phyloP scores from a whole-genome alignment of 805 yeast genomes.

The Candida nonsorbophila region DNA sequence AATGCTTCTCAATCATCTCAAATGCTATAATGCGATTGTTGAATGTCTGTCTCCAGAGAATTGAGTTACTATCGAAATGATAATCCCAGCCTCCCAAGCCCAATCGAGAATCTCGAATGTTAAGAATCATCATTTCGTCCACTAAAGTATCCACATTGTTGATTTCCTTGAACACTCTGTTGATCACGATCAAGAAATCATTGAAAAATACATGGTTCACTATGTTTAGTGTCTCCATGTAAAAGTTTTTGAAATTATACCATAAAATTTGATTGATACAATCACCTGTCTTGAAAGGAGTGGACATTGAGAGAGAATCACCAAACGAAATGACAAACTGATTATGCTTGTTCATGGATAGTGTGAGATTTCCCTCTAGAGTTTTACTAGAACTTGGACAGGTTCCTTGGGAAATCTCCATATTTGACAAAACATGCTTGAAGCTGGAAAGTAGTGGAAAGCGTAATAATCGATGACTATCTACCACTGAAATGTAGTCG shows the following conservation, averaged over 20 bases:
- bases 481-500: slow-evolving; percentile 20
- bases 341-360: slow-evolving; percentile 15
- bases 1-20: slow-evolving; percentile 6
- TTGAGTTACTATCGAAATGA: slow-evolving; percentile 32
- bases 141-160: slow-evolving; percentile 12
- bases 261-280: slow-evolving; percentile 30
- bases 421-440: slow-evolving; percentile 17
- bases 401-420: slow-evolving; percentile 19
- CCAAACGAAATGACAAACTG: slow-evolving; percentile 27
- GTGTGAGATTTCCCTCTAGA: slow-evolving; percentile 16
- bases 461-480: slow-evolving; percentile 13
- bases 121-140: slow-evolving; percentile 33
- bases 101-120: slow-evolving; percentile 23
- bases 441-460: slow-evolving; percentile 27
- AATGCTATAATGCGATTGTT: slow-evolving; percentile 2
- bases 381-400: slow-evolving; percentile 12
- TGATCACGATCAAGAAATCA: slow-evolving; percentile 27
- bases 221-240: slow-evolving; percentile 26
- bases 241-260: slow-evolving; percentile 32
- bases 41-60: slow-evolving; percentile 26
- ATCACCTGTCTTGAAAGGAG: slow-evolving; percentile 18
- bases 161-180: slow-evolving; percentile 16
- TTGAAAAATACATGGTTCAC: slow-evolving; percentile 31
- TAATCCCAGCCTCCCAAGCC: slow-evolving; percentile 29
- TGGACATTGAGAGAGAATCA: slow-evolving; percentile 21